Evolutionary conservation across 1,139 yeast species (phyloP).

Genomic region (Scheffersomyces titani): DNA sequence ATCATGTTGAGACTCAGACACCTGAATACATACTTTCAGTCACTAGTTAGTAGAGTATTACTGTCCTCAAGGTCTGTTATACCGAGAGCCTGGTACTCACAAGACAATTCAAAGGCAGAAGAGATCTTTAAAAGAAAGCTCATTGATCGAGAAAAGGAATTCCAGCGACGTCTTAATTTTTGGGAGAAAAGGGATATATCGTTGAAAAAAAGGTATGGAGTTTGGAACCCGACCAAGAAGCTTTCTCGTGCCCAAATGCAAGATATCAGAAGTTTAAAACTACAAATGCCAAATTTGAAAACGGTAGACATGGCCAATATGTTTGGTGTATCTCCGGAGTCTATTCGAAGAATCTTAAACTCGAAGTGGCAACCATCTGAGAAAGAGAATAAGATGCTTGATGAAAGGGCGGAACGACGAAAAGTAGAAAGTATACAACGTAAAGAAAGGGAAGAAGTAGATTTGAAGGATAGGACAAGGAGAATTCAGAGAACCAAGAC

Average conservation of each 20-base stretch:
- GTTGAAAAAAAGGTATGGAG: slow-evolving; percentile 56
- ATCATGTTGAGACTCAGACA: not conserved
- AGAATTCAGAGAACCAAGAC: not conserved
- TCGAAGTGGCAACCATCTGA: slow-evolving; percentile 74
- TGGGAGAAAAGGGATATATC: slow-evolving; percentile 75
- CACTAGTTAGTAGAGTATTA: not conserved
- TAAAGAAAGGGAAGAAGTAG: slow-evolving; percentile 4
- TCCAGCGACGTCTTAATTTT: slow-evolving; percentile 23
- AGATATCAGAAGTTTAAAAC: slow-evolving; percentile 58
- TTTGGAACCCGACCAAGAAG: slow-evolving; percentile 72
- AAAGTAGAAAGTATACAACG: slow-evolving; percentile 14
- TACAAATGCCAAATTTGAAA: slow-evolving; percentile 58
- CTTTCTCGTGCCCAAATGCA: slow-evolving; percentile 72
- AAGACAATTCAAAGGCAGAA: slow-evolving; percentile 6
- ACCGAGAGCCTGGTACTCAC: not conserved
- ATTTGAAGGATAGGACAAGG: slow-evolving; percentile 1
- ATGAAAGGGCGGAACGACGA: slow-evolving; percentile 48
- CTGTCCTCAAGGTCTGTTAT: not conserved
- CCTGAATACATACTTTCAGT: not conserved
- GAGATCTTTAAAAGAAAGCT: slow-evolving; percentile 16
- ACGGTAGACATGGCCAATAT: slow-evolving; percentile 62
- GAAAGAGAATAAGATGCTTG: slow-evolving; percentile 48
- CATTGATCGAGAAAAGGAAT: slow-evolving; percentile 10
- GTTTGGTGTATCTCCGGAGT: slow-evolving; percentile 79
- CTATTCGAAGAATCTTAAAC: slow-evolving; percentile 74